Evolutionary conservation across 2,329 filamentous ascomycete species (phyloP), one percentile per base, ranked within the genome.

Genomic region (Harringtonia lauricola): DNA sequence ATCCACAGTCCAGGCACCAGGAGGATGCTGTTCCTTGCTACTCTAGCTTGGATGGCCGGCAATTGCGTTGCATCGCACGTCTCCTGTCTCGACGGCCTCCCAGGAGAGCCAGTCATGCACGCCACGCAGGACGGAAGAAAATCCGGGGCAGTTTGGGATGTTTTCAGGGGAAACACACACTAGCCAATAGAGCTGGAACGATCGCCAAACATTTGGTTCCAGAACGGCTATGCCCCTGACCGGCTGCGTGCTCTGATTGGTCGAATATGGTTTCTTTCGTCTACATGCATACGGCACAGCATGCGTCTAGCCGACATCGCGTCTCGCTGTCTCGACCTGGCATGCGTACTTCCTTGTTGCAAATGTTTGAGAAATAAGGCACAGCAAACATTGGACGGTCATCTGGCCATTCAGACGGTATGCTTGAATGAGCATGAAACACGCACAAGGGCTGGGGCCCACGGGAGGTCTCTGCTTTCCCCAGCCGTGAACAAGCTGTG

Each of bases 71-170:
- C 22, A 7, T 34, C 24, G 15, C 31, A 35, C 31, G 13, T 31
- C 40, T 34, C 21, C 31, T 42, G 40, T 42, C 40, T 42, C 33
- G 33, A 6, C 24, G n/a, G n/a, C 40, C 40, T n/a, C n/a, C 5
- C 10, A 35, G 12, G 29, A 22, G 14, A 41, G 39, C 39, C 39
- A 22, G 28, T 30, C 37, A 33, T 21, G 29, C 36, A 18, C 8
- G 36, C 14, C 29, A 17, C 18, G 13, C 12, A 37, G 18, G 35
- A 9, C 19, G 35, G 15, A 26, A 26, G 24, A 26, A 26, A 26
- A 26, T 26, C 24, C 10, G 24, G 24, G 24, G 24, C 24, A 10
- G 24, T 6, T 26, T 26, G 6, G 10, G 24, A 26, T 10, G 24
- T 26, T 26, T 10, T 26, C 24, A 26, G 24, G 24, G 24, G 24